Percentiles rank a stretch among this genome's conserved stretches.
These are phyloP conservation scores for Lotus japonicus DNA, from an alignment of 306 rosid genomes.

Conservation along the genomic window DNA sequence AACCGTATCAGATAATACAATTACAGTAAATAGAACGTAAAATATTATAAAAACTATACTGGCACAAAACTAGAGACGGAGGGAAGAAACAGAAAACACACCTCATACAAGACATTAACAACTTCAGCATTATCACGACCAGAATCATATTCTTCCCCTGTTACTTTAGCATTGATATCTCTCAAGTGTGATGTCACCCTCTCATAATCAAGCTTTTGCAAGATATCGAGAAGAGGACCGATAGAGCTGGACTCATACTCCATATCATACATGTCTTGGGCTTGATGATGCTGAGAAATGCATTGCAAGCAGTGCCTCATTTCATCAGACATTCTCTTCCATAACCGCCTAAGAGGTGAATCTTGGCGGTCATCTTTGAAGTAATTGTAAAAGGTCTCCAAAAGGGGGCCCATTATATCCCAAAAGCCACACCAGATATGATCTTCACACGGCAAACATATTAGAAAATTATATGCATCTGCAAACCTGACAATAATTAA, in stretches of 20 bases:
- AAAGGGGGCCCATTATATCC: conserved; percentile 91
- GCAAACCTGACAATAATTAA: conserved; percentile 60
- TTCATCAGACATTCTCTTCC: conserved; percentile 82
- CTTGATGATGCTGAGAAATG: conserved; percentile 84
- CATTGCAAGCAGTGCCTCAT: conserved; percentile 72
- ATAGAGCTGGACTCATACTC: conserved; percentile 77
- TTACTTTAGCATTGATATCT: conserved; percentile 54
- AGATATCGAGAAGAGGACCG: conserved; percentile 77
- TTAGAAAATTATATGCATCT: conserved; percentile 67
- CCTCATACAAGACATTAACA: conserved; percentile 82
- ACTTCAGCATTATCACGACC: conserved; percentile 61
- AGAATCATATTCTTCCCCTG: conserved; percentile 50
- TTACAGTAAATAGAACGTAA: conserved; percentile 12
- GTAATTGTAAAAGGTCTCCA: conserved; percentile 92
- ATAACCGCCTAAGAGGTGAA: conserved; percentile 75
- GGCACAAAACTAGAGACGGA: background rate
- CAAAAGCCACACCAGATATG: conserved; percentile 91
- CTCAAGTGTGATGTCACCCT: conserved; percentile 64
- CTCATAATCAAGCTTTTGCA: conserved; percentile 72
- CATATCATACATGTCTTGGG: conserved; percentile 54
- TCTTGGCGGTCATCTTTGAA: conserved; percentile 60
- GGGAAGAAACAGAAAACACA: conserved; percentile 17
- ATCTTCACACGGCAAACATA: conserved; percentile 52
- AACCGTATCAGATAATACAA: background rate
- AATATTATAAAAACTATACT: background rate